Base-by-base conservation (phyloP, 208 protist species). In the Phytomonas francai region DNA sequence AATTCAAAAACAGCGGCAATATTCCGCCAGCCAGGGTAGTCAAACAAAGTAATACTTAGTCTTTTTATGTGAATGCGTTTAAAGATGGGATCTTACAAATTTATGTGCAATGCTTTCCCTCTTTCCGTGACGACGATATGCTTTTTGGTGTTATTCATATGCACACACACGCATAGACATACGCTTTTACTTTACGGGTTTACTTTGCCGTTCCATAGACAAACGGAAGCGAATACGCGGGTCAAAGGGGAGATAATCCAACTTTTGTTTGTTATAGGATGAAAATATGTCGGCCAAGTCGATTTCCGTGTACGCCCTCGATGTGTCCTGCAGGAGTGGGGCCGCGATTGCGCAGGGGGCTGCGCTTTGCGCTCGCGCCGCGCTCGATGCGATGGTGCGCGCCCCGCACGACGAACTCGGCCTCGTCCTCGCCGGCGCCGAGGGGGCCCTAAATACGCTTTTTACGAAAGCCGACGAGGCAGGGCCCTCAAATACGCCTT, bases 361-460 rank as follows among this genome's bases (percentile, higher is more conserved):
- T 31, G 65, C 73, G 30, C 54, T 93, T 14, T 89, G 78, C 65
- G 57, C 58, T 25, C 29, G 63, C 0, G 68, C 73, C 12, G 65
- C 77, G 29, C 29, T 78, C 0, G 74, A 83, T 22, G 77, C 78
- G 62, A 79, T 94, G 65, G 34, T 91, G 7, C 82, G 80, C 65
- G 59, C 80, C 9, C 72, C 81, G 3, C 60, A 70, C 39, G 87
- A 93, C 65, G 87, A 93, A 63, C 63, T 96, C 7, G 86, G 77
- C 3, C 72, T 96, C 6, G 76, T 94, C 27, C 56, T 96, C 7
- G 49, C 78, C 0, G 88, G 91, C 0, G 91, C 83, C 0, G 16
- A 39, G 12, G 57, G 68, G 8, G 67, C 82, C 8, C 67, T 70
- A 27, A 91, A 85, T 63, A 63, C 71, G 0, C 76, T 91, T 0